A percentile compares a stretch with the other conserved stretches of the same genome.
Conservation (phyloP, 1,284 basidiomycete species). For the Papiliotrema nemorosa region DNA sequence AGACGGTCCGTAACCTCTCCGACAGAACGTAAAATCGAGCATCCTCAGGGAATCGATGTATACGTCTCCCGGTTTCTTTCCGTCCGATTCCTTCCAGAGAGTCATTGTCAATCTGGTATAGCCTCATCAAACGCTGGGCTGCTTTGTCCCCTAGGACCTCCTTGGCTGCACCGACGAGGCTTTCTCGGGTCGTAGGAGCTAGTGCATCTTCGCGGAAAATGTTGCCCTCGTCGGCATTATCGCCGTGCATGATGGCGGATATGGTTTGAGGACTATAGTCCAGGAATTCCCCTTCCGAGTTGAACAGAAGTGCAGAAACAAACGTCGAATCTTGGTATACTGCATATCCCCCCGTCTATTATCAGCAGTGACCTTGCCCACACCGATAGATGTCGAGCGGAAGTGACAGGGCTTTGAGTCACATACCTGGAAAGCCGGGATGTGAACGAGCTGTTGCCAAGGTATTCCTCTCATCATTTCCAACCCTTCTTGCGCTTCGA, state of each 20-base stretch:
- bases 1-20: slow-evolving; percentile 2
- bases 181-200: background rate
- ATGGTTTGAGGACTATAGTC: background rate
- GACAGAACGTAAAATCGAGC: slow-evolving; percentile 12
- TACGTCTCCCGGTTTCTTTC: background rate
- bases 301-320: slow-evolving; percentile 4
- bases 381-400: too few species aligned
- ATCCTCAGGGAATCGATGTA: slow-evolving; percentile 12
- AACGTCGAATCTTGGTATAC: slow-evolving; percentile 14
- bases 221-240: slow-evolving; percentile 15
- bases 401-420: background rate
- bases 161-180: background rate
- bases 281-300: slow-evolving; percentile 2
- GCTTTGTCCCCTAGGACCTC: slow-evolving; percentile 1
- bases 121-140: background rate
- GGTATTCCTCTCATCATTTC: slow-evolving; percentile 2
- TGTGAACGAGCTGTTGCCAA: background rate
- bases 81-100: background rate
- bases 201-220: slow-evolving; percentile 3
- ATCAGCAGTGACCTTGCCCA: background rate
- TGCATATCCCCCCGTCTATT: slow-evolving; percentile 7
- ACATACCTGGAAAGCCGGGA: slow-evolving; percentile 3
- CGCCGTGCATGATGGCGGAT: slow-evolving; percentile 14
- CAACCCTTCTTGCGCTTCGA: background rate
- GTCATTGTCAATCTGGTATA: background rate